These are phyloP conservation scores for Termitomyces sp. DNA, from an alignment of 768 basidiomycete species.

Conservation along the genomic window DNA sequence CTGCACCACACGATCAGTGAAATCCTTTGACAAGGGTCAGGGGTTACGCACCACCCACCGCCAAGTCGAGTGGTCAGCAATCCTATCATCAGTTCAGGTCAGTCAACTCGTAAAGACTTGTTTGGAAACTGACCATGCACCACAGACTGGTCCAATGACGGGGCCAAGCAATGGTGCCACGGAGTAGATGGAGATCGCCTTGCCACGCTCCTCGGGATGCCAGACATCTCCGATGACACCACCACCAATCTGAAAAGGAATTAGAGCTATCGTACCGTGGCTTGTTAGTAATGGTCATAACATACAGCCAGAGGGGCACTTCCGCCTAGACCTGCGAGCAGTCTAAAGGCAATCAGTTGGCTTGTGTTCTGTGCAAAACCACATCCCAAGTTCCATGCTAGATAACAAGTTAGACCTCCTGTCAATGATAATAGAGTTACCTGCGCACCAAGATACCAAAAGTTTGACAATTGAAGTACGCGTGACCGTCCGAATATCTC, in stretches of 20 bases:
- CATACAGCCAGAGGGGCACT: conserved; percentile 62
- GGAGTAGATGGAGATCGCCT: conserved; percentile 58
- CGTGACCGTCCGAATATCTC: conserved; percentile 66
- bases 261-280: conserved; percentile 15
- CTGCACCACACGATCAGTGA: conserved; percentile 17
- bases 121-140: conserved; percentile 40
- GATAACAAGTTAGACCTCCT: not conserved
- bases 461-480: conserved; percentile 58
- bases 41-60: conserved; percentile 56
- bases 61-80: conserved; percentile 61
- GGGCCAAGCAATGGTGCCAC: conserved; percentile 64
- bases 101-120: not conserved
- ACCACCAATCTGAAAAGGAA: conserved; percentile 42
- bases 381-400: conserved; percentile 57
- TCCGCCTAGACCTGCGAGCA: conserved; percentile 67
- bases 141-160: conserved; percentile 56
- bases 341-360: conserved; percentile 62
- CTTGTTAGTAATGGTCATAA: conserved; percentile 28
- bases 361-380: conserved; percentile 55
- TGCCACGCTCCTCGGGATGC: conserved; percentile 54
- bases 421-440: not conserved
- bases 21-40: not conserved
- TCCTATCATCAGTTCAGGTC: conserved; percentile 21
- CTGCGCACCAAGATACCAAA: conserved; percentile 54
- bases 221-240: conserved; percentile 63